Evolutionary conservation across 148 eudicot species (phyloP), one percentile per base, ranked within the genome.

Genomic region (Cornus controversa): DNA sequence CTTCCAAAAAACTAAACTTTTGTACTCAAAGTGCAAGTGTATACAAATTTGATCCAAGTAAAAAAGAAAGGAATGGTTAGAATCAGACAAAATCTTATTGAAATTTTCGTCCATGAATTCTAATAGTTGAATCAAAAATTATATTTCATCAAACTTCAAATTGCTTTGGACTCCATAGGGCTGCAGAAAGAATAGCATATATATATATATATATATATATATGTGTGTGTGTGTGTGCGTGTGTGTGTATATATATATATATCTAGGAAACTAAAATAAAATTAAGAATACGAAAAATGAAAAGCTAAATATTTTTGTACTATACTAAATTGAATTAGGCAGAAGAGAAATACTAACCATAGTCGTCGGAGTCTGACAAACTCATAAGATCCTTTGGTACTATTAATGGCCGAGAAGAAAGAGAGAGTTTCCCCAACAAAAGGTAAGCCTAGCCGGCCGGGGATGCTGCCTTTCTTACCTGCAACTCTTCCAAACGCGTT

Each of bases 341-440:
- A 20, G 11, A 74, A 64, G n/a, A 72, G 26, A 10, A 53, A 68
- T 57, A 69, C 66, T 69, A 36, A 80, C 83, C 81, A 57, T 36
- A 27, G 50, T 53, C 80, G 22, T 27, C 81, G 80, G 26, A 27
- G 75, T 36, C 67, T 80, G 3, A 84, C 83, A 64, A 84, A 80
- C 34, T 84, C 78, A 65, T 83, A 83, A 72, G 75, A 80, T 47
- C 86, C 83, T 83, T 80, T 83, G 4, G 71, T 57, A 68, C 83
- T 80, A 45, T 84, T 68, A 47, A 78, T 77, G 50, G 86, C 82
- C 50, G 79, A 42, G 26, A 78, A 81, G 75, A 84, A 71, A 8
- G 84, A 74, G 13, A 84, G 65, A 27, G 86, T 77, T 67, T 84
- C 86, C 0, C 84, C 86, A 23, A 84, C 23, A 23, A 84, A 75